These are phyloP conservation scores for Fusarium napiforme DNA, from an alignment of 2,329 filamentous ascomycete species.

Conservation along the genomic window DNA sequence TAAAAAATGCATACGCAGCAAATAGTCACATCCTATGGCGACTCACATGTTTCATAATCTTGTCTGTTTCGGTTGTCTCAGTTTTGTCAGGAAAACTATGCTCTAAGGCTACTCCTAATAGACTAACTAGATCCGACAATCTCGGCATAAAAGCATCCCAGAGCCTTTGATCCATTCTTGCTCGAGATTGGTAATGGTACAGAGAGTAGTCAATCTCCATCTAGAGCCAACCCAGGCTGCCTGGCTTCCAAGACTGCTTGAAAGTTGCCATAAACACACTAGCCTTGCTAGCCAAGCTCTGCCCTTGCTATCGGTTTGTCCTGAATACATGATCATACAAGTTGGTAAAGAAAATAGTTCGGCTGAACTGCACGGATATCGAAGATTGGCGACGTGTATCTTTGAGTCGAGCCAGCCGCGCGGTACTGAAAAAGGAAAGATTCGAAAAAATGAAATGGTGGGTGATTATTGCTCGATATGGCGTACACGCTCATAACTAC, in stretches of 20 bases:
- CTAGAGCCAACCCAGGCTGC: conserved; percentile 6
- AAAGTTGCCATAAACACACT: neutral
- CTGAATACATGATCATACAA: conserved; percentile 1
- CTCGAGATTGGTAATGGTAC: neutral
- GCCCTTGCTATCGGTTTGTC: neutral
- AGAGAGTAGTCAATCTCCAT: neutral
- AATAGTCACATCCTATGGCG: neutral
- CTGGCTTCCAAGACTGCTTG: conserved; percentile 9
- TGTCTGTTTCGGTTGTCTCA: neutral
- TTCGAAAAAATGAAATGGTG: conserved; percentile 16
- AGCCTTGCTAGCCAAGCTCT: neutral
- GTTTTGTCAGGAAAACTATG: neutral
- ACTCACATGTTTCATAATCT: neutral
- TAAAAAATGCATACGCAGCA: neutral
- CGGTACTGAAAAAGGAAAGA: conserved; percentile 8
- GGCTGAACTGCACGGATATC: neutral
- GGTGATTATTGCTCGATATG: neutral
- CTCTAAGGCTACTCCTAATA: neutral
- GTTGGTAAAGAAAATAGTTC: neutral
- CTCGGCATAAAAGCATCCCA: neutral
- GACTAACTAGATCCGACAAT: neutral
- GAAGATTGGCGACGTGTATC: neutral
- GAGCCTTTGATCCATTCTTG: neutral
- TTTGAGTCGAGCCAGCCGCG: neutral
- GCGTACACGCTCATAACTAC: neutral